A percentile compares a stretch with the other conserved stretches of the same genome.
phyloP scores from a whole-genome alignment of 2,329 filamentous ascomycete species.

The Lasiodiplodia citricola region DNA sequence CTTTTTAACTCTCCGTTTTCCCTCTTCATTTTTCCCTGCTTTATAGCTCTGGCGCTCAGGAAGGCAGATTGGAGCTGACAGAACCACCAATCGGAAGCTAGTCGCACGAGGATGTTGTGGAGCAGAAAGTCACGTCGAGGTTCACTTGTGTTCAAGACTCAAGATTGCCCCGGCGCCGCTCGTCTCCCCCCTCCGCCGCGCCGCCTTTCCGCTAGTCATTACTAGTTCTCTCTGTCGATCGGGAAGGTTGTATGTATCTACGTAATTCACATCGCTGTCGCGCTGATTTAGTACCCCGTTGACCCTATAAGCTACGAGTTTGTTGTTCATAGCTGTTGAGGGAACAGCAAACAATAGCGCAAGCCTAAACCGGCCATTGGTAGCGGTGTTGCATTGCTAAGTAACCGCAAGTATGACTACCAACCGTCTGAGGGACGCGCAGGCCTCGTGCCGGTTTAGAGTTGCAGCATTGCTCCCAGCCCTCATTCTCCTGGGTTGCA shows the following conservation, averaged over 20 bases:
- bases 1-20: not conserved
- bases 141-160: not conserved
- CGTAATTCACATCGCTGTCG: not conserved
- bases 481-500: not conserved
- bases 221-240: not conserved
- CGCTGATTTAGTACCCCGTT: not conserved
- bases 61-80: constrained; percentile 4
- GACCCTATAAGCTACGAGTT: not conserved
- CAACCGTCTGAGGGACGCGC: not conserved
- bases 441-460: not conserved
- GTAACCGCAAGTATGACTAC: not conserved
- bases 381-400: not conserved
- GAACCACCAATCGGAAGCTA: not conserved
- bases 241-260: not conserved
- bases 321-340: not conserved
- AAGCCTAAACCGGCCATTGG: not conserved
- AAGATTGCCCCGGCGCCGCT: not conserved
- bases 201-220: not conserved
- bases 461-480: not conserved
- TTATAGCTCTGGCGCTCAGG: constrained; percentile 8
- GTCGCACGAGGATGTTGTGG: not conserved
- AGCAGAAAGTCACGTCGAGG: not conserved
- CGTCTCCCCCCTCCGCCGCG: not conserved
- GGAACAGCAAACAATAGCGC: not conserved
- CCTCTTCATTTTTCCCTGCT: not conserved